Base-by-base conservation (phyloP, 352 stramenopile genomes). In the Phytophthora pistaciae region DNA sequence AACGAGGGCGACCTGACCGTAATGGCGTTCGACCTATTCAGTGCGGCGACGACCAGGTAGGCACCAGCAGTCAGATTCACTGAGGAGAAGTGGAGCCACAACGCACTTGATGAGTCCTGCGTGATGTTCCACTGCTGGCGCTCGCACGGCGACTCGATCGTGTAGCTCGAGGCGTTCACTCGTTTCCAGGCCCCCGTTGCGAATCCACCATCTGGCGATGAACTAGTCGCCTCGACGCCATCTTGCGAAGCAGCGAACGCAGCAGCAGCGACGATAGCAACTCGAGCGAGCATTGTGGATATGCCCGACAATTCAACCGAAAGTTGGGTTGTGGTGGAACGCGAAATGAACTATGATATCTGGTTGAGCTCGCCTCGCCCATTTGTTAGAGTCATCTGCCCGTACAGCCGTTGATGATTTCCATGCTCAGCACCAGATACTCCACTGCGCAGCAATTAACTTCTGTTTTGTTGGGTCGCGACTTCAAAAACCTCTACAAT, bases 41-140 rank as follows among this genome's bases (percentile, higher is more conserved):
- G 33, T 18, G 78, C 61, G 1, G 80, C 75, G 9, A 81, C 72
- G n/a, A 82, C 58, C 20, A 90, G 63, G 38, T 84, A 68, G 14
- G 84, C 78, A 62, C 79, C 82, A 0, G 75, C 31, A 62, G 68
- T 67, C 8, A 75, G 48, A 21, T 66, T 16, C 5, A 87, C 72
- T 6, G 68, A 60, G 3, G 69, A 72, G 64, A 90, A 87, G 27
- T 75, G 56, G 14, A 90, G 72, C 72, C 72, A 83, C 31, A 87
- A 69, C 9, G 79, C 73, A 20, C 55, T 76, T 11, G 75, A 77
- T 53, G 75, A 78, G 56, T 81, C 73, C 56, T 89, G 77, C 54
- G 62, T 85, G 67, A 89, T 74, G 46, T 70, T 85, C 79, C 82
- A 89, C 53, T 62, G 71, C 63, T 89, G 82, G 20, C 60, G 68